A percentile compares a stretch with the other conserved stretches of the same genome.
These are phyloP conservation scores for Chenopodium quinoa DNA, from an alignment of 148 eudicot species.

Conservation along the genomic window DNA sequence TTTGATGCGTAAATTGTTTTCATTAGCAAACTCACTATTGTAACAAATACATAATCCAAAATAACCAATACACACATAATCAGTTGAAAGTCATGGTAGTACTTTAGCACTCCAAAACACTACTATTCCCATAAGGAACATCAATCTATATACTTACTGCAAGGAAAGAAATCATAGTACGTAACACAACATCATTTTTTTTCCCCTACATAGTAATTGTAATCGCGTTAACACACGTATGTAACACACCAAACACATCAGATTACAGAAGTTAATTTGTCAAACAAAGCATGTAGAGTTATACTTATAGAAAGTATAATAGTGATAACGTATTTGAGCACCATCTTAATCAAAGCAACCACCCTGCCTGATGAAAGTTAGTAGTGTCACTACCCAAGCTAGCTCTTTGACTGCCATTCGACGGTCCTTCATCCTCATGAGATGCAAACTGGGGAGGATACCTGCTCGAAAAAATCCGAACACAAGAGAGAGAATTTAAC, in stretches of 20 bases:
- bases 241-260: background rate
- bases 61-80: no score
- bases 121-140: background rate
- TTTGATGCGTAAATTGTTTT: background rate
- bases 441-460: slow-evolving; percentile 19
- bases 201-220: background rate
- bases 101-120: background rate
- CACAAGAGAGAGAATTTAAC: background rate
- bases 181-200: background rate
- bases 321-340: background rate
- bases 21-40: background rate
- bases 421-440: slow-evolving; percentile 28
- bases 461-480: background rate
- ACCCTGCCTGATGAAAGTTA: slow-evolving; percentile 27
- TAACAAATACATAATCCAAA: background rate
- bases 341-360: slow-evolving; percentile 17
- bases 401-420: slow-evolving; percentile 15
- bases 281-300: background rate
- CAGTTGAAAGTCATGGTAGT: background rate
- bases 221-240: background rate
- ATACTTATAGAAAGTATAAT: background rate
- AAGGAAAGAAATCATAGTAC: background rate
- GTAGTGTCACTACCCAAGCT: slow-evolving; percentile 20
- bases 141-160: background rate
- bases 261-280: background rate